Base-by-base conservation (phyloP, 164 flowering plant genomes). In the Piper betle region DNA sequence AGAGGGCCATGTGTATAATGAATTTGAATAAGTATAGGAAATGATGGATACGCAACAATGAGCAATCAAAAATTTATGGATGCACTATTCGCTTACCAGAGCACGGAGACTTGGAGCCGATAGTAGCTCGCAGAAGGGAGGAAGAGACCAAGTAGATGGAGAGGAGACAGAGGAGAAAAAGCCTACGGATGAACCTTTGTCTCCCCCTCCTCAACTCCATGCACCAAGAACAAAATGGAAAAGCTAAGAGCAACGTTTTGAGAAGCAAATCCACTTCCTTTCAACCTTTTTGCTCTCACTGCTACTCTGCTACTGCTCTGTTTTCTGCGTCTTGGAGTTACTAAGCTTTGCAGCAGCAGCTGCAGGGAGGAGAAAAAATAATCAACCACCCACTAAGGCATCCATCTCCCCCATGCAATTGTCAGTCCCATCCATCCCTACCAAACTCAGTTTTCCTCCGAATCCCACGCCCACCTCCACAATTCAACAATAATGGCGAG, bases 61-160 rank as follows among this genome's bases (percentile, higher is more conserved):
- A n/a, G n/a, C n/a, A n/a, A n/a, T n/a, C n/a, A n/a, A n/a, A n/a
- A n/a, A n/a, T n/a, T n/a, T n/a, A n/a, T n/a, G n/a, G n/a, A n/a
- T n/a, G n/a, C n/a, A n/a, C n/a, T n/a, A n/a, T n/a, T n/a, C n/a
- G n/a, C 69, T 65, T 43, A 73, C 81, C 81, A 11, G 63, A 65
- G 53, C 61, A 66, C 0, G 65, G 41, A 56, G 66, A 59, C 54
- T 37, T 66, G 70, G 71, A 25, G 57, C 53, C 42, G 58, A 64
- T 59, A 57, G 67, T 62, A 66, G 18, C 40, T 69, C 74, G 41
- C n/a, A 75, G 71, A 62, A 78, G 61, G 58, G 50, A 69, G 37
- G 67, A 46, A 42, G 77, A 79, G 71, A 76, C 61, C 57, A 76
- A 59, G 68, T 74, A 73, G 68, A 70, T 17, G 54, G 68, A 72